phyloP scores from a whole-genome alignment of 176 grass and related monocot genomes.

The Lolium multiflorum region DNA sequence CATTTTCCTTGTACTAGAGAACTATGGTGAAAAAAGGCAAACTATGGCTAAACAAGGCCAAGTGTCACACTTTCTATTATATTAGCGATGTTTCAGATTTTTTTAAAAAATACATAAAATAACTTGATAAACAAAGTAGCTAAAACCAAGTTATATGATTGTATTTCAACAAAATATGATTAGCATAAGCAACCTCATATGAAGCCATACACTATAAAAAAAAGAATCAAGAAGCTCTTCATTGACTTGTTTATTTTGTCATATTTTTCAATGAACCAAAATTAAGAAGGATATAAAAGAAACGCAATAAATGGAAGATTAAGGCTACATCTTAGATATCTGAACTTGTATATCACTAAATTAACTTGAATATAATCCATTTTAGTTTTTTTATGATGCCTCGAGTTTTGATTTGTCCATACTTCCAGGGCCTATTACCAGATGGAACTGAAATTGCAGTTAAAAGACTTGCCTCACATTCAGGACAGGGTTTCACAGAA shows the following conservation, averaged over 20 bases:
- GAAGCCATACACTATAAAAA: not conserved
- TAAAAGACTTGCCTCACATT: slow-evolving; percentile 40
- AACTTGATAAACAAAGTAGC: not conserved
- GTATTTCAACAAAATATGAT: not conserved
- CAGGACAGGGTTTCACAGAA: slow-evolving; percentile 28
- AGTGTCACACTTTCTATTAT: not conserved
- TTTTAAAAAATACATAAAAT: not conserved
- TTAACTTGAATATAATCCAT: no score
- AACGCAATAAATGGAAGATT: not conserved
- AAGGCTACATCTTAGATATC: not conserved
- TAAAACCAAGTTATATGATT: not conserved
- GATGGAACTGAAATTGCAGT: slow-evolving; percentile 15
- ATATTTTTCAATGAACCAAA: not conserved
- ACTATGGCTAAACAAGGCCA: not conserved
- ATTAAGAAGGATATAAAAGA: not conserved
- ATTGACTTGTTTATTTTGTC: not conserved
- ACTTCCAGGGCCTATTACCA: slow-evolving; percentile 33
- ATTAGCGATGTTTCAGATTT: not conserved
- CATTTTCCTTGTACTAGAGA: no score
- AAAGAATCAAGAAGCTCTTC: not conserved
- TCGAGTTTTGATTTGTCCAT: not conserved
- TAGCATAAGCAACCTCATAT: not conserved
- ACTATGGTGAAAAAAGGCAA: no score
- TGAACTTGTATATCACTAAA: not conserved
- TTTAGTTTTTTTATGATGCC: no score